A percentile compares a stretch with the other conserved stretches of the same genome.
Evolutionary conservation across 768 basidiomycete species (phyloP).

Genomic region (Erythrobasidium yunnanense): DNA sequence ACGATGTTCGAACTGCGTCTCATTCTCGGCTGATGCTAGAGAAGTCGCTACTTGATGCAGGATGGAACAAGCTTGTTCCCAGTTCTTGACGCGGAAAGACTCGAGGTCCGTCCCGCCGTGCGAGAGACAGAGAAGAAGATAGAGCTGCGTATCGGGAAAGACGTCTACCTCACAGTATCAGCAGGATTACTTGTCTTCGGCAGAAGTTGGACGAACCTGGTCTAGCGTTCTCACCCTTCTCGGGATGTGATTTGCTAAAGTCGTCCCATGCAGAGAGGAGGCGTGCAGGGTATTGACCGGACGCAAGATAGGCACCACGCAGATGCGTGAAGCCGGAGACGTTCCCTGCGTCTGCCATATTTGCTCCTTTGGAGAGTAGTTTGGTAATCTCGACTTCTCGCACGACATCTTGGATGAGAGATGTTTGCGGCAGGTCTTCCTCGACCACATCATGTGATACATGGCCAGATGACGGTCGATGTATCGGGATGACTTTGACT

Average conservation of each 20-base stretch:
- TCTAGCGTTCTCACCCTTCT: slow-evolving; percentile 58
- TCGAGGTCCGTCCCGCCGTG: slow-evolving; percentile 89
- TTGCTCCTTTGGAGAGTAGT: slow-evolving; percentile 49
- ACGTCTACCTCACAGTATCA: slow-evolving; percentile 48
- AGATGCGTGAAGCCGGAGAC: neutral
- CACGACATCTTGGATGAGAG: slow-evolving; percentile 1
- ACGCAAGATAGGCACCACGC: slow-evolving; percentile 63
- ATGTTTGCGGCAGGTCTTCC: slow-evolving; percentile 20
- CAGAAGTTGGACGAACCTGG: slow-evolving; percentile 54
- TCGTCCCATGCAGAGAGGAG: slow-evolving; percentile 79
- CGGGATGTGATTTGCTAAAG: slow-evolving; percentile 62
- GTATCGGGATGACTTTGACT: slow-evolving; percentile 73
- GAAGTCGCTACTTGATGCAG: slow-evolving; percentile 81
- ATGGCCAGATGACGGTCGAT: neutral
- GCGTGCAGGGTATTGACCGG: slow-evolving; percentile 68
- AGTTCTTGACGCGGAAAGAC: slow-evolving; percentile 60
- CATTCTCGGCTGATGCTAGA: slow-evolving; percentile 65
- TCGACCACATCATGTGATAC: neutral
- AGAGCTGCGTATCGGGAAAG: slow-evolving; percentile 64
- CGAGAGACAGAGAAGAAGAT: slow-evolving; percentile 78
- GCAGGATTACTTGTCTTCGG: too few species aligned
- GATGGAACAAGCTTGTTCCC: slow-evolving; percentile 75
- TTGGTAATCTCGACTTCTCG: slow-evolving; percentile 38
- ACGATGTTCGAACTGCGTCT: slow-evolving; percentile 88
- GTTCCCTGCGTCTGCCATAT: slow-evolving; percentile 45